Evolutionary conservation across 2,329 filamentous ascomycete species (phyloP), one percentile per base, ranked within the genome.

Genomic region (Neocatenulostroma microsporum): DNA sequence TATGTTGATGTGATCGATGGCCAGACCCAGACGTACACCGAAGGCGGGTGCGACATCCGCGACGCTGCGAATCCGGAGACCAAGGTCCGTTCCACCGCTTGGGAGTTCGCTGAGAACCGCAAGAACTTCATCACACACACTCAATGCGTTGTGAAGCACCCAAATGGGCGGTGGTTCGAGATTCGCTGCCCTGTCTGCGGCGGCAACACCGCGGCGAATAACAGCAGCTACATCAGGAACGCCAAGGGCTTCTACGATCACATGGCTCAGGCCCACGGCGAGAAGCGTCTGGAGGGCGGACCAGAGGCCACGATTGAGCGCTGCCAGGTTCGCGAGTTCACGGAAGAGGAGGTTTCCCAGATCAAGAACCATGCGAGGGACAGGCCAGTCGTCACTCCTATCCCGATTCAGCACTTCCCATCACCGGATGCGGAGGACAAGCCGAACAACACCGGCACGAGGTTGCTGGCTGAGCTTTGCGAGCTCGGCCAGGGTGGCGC

Each of bases 241-340:
- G 10, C 14, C 6, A 30, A 30, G n/a, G 28, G 28, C 9, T 30
- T 30, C 28, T 30, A 30, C 28, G 28, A 30, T 13, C 28, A 30
- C 20, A 14, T 30, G 14, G 8, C 3, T 20, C 6, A 32, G 15
- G 4, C 7, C 18, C 30, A 32, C 13, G 30, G n/a, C 9, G 13
- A 21, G 15, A n/a, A n/a, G n/a, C n/a, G n/a, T n/a, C n/a, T n/a
- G n/a, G n/a, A n/a, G n/a, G n/a, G n/a, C n/a, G n/a, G n/a, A n/a
- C n/a, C n/a, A n/a, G n/a, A n/a, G 21, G 28, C 10, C 17, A 18
- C 13, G 9, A 30, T 30, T 18, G 28, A 30, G 28, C 14, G 15
- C 14, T 30, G 28, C 14, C 28, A 30, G 15, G 28, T 30, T 9
- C 28, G 28, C 17, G 28, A 30, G 28, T 18, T 30, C 14, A 30